Evolutionary conservation across 176 grass and related monocot species (phyloP).

Genomic region (Triticum aestivum): IWGSC_CS_RefSeq_v2.1 NC_057803.1:464536798-464537297

Average conservation of each 20-base stretch:
- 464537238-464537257: constrained; percentile 33
- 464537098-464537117: constrained; percentile 37
- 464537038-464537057: background rate
- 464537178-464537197: background rate
- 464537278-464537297: background rate
- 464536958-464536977: constrained; percentile 31
- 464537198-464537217: constrained; percentile 34
- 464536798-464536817: constrained; percentile 58
- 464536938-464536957: constrained; percentile 46
- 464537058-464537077: constrained; percentile 22
- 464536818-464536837: constrained; percentile 63
- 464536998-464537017: background rate
- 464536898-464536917: constrained; percentile 43
- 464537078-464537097: constrained; percentile 28
- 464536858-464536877: constrained; percentile 51
- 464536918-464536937: constrained; percentile 45
- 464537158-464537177: constrained; percentile 29
- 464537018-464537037: constrained; percentile 32
- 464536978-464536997: constrained; percentile 20
- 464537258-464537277: constrained; percentile 6
- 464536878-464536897: constrained; percentile 58
- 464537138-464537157: constrained; percentile 33
- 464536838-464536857: constrained; percentile 50
- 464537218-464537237: constrained; percentile 1
- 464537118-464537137: constrained; percentile 23